A percentile compares a stretch with the other conserved stretches of the same genome.
Conservation (phyloP, 805 yeast species). For the Myxozyma vanderwaltii region DNA sequence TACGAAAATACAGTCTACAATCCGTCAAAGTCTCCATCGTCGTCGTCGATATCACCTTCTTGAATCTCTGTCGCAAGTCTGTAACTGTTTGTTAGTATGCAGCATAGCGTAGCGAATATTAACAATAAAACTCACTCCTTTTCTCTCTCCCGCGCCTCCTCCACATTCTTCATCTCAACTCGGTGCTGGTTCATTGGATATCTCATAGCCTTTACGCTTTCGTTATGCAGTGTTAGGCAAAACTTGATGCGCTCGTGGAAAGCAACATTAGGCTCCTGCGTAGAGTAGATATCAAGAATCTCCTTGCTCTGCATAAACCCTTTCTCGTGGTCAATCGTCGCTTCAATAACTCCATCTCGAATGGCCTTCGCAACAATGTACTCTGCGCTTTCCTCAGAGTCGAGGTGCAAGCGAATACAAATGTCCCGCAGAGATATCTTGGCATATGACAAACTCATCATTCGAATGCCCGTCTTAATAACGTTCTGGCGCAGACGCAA, state of each 20-base stretch:
- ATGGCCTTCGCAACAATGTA: constrained; percentile 96
- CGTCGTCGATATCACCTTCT: constrained; percentile 49
- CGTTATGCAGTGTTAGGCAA: constrained; percentile 86
- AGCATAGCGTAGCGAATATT: too few species aligned
- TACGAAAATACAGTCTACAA: constrained; percentile 8
- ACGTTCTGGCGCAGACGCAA: constrained; percentile 93
- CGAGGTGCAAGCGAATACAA: constrained; percentile 87
- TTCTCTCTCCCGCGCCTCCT: constrained; percentile 60
- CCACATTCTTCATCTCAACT: constrained; percentile 53
- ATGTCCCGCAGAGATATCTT: constrained; percentile 90
- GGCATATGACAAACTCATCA: constrained; percentile 86
- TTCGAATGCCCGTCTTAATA: constrained; percentile 94
- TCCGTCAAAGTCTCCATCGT: constrained; percentile 41
- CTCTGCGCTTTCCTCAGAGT: constrained; percentile 94
- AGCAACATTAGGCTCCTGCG: constrained; percentile 80
- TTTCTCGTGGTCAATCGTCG: constrained; percentile 82
- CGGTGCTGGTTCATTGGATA: constrained; percentile 66
- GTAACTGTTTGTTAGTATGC: background rate
- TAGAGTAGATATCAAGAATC: constrained; percentile 80
- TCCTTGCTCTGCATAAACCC: constrained; percentile 93
- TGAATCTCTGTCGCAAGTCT: constrained; percentile 48
- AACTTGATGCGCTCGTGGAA: constrained; percentile 93
- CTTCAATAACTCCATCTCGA: constrained; percentile 96
- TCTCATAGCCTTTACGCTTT: constrained; percentile 91
- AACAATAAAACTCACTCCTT: constrained; percentile 42